These are phyloP conservation scores for Eremothecium sinecaudum DNA, from an alignment of 1,139 yeast species.

Conservation along the genomic window DNA sequence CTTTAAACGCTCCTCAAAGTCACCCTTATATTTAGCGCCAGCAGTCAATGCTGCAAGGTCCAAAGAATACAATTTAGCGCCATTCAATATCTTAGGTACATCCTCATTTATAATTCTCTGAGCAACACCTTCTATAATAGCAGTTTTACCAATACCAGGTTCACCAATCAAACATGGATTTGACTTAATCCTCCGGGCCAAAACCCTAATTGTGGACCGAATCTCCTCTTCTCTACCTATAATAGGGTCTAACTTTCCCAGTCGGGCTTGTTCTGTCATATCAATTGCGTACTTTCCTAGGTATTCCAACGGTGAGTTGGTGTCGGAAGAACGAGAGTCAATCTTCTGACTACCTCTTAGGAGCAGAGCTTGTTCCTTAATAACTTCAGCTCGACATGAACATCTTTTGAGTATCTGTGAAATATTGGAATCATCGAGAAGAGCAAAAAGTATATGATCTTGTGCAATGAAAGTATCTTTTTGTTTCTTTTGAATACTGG, in stretches of 20 bases:
- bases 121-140: slow-evolving; percentile 97
- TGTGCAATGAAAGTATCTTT: slow-evolving; percentile 90
- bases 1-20: slow-evolving; percentile 93
- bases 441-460: slow-evolving; percentile 81
- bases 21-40: slow-evolving; percentile 98
- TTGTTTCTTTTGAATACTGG: slow-evolving; percentile 71
- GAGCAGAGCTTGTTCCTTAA: slow-evolving; percentile 72
- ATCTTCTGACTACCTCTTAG: slow-evolving; percentile 87
- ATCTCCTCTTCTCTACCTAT: slow-evolving; percentile 98
- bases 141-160: slow-evolving; percentile 98
- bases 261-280: slow-evolving; percentile 84
- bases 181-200: slow-evolving; percentile 92
- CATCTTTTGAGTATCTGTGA: slow-evolving; percentile 69
- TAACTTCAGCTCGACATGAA: slow-evolving; percentile 55
- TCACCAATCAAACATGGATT: slow-evolving; percentile 96
- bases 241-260: slow-evolving; percentile 94
- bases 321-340: slow-evolving; percentile 90
- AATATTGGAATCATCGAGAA: slow-evolving; percentile 67
- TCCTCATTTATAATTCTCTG: slow-evolving; percentile 94
- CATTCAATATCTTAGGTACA: slow-evolving; percentile 79
- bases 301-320: slow-evolving; percentile 76
- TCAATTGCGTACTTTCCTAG: slow-evolving; percentile 84
- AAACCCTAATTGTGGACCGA: slow-evolving; percentile 83
- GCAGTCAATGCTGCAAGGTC: slow-evolving; percentile 96
- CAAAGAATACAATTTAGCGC: slow-evolving; percentile 71